phyloP scores from a whole-genome alignment of 163 green algal genomes.

The Scenedesmus sp. region DNA sequence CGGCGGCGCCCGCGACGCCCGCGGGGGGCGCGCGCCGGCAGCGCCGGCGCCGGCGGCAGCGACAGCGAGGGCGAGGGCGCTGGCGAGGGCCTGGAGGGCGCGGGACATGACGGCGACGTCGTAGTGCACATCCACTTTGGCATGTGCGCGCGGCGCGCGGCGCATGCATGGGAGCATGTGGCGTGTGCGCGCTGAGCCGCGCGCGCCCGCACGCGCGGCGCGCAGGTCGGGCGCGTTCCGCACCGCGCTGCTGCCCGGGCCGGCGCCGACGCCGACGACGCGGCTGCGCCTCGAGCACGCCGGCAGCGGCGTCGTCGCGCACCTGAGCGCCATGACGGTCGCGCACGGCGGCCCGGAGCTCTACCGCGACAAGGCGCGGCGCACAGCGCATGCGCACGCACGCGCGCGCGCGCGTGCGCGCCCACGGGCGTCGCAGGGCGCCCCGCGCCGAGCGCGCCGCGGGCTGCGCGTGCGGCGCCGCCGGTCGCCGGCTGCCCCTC shows the following conservation, averaged over 20 bases:
- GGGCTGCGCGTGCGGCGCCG: too few species aligned
- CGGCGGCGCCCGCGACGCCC: background rate
- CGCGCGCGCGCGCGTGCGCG: too few species aligned
- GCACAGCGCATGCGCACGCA: too few species aligned
- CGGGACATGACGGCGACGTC: background rate
- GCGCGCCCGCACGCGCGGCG: too few species aligned
- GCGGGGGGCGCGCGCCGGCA: conserved; percentile 10
- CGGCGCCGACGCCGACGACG: conserved; percentile 71
- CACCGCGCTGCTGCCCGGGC: conserved; percentile 54
- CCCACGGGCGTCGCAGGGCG: too few species aligned
- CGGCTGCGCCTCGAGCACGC: conserved; percentile 38
- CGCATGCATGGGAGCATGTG: background rate
- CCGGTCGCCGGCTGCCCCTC: too few species aligned
- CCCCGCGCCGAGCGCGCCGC: too few species aligned
- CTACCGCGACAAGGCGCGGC: conserved; percentile 49
- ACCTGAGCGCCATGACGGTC: conserved; percentile 90
- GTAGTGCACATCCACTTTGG: conserved; percentile 90
- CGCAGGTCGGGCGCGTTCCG: conserved; percentile 61
- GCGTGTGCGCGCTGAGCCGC: background rate
- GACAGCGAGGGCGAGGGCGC: background rate
- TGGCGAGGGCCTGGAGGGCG: background rate
- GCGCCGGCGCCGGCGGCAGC: background rate
- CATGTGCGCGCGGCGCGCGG: conserved; percentile 59
- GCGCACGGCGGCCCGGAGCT: conserved; percentile 58
- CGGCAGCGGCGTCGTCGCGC: conserved; percentile 56